These are phyloP conservation scores for Pascua guehoae DNA, from an alignment of 1,284 basidiomycete species.

Conservation along the genomic window DNA sequence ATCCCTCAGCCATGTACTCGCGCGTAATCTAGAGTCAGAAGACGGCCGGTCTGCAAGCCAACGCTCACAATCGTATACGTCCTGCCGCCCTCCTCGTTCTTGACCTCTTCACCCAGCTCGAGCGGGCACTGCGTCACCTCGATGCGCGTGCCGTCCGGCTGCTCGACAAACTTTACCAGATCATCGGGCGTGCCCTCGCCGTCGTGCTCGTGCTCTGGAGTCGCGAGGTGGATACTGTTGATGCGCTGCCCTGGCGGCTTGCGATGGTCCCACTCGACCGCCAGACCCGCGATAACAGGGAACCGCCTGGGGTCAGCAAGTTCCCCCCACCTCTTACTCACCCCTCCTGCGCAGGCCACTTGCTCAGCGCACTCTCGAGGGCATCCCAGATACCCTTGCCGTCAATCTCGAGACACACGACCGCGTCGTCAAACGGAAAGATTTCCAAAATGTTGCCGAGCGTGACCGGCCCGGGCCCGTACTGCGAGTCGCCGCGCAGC, in stretches of 20 bases:
- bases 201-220: constrained; percentile 31
- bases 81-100: constrained; percentile 57
- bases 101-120: constrained; percentile 55
- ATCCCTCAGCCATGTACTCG: constrained; percentile 50
- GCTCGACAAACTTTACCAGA: constrained; percentile 41
- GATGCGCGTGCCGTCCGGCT: constrained; percentile 50
- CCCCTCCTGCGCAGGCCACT: constrained; percentile 91
- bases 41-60: too few species aligned
- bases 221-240: constrained; percentile 63
- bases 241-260: constrained; percentile 65
- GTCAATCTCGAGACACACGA: constrained; percentile 73
- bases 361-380: constrained; percentile 68
- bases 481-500: constrained; percentile 77
- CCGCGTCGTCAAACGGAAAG: constrained; percentile 81
- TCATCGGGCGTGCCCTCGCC: constrained; percentile 30
- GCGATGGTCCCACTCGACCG: constrained; percentile 79
- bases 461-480: constrained; percentile 74
- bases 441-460: constrained; percentile 75
- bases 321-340: constrained; percentile 36
- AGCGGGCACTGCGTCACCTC: constrained; percentile 42
- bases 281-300: constrained; percentile 80
- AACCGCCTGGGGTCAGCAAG: constrained; percentile 63
- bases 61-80: constrained; percentile 67
- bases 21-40: constrained; percentile 41
- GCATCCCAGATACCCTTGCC: constrained; percentile 78